These are phyloP conservation scores for Scopulariopsis brevicaulis DNA, from an alignment of 2,329 filamentous ascomycete genomes.

Conservation along the genomic window DNA sequence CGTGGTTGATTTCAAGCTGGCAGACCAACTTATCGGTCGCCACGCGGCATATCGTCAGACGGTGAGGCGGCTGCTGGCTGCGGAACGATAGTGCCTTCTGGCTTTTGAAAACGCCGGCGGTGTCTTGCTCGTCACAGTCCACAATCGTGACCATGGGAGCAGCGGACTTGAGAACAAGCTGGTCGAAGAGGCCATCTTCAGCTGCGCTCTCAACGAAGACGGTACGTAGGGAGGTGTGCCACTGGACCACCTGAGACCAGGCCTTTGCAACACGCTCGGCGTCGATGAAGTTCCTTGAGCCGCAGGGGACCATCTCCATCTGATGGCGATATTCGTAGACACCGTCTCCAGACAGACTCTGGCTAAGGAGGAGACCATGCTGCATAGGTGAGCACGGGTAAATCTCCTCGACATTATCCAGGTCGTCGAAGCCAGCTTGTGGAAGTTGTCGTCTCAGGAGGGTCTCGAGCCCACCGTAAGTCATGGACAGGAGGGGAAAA, in stretches of 20 bases:
- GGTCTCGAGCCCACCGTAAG: conserved; percentile 5
- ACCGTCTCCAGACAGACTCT: conserved; percentile 7
- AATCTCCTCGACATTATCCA: conserved; percentile 20
- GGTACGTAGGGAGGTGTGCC: conserved; percentile 20
- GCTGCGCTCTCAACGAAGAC: conserved; percentile 32
- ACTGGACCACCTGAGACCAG: conserved; percentile 8
- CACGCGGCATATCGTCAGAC: neutral
- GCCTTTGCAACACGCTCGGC: neutral
- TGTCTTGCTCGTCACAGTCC: neutral
- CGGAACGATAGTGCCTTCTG: neutral
- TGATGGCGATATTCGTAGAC: neutral
- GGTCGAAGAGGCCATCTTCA: conserved; percentile 32
- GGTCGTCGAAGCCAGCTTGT: conserved; percentile 13
- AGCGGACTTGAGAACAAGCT: conserved; percentile 28
- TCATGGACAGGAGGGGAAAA: conserved; percentile 18
- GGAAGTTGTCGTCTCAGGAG: neutral
- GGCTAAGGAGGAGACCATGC: conserved; percentile 22
- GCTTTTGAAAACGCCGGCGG: neutral
- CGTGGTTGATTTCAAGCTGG: neutral
- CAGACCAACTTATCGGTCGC: neutral
- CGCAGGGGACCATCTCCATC: neutral
- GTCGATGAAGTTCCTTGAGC: neutral
- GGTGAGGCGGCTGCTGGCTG: neutral
- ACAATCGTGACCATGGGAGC: conserved; percentile 24
- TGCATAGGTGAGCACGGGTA: conserved; percentile 26